These are phyloP conservation scores for Verticillium zaregamsianum DNA, from an alignment of 2,329 filamentous ascomycete species.

Conservation along the genomic window DNA sequence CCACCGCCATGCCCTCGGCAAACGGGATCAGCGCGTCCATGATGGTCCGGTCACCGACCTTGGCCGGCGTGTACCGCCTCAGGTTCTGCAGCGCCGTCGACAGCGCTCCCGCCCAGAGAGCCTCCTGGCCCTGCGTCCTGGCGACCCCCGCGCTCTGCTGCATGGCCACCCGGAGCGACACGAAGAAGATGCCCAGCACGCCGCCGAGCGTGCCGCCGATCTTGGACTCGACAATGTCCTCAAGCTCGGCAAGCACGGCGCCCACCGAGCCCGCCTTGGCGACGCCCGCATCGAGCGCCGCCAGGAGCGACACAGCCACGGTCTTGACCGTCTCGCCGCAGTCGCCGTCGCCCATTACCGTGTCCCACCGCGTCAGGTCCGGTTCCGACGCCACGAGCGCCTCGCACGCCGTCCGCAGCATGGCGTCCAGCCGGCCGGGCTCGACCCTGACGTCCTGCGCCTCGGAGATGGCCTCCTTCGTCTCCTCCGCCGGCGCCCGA, in stretches of 20 bases:
- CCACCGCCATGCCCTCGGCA: conserved; percentile 39
- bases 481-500: conserved; percentile 25
- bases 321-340: conserved; percentile 59
- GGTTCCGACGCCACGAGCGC: conserved; percentile 55
- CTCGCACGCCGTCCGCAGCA: conserved; percentile 50
- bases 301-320: conserved; percentile 44
- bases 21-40: conserved; percentile 56
- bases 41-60: conserved; percentile 52
- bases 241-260: conserved; percentile 42
- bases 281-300: conserved; percentile 38
- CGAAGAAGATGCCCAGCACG: conserved; percentile 51
- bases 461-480: conserved; percentile 29
- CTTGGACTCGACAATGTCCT: conserved; percentile 51
- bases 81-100: conserved; percentile 40
- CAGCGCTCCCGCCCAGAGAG: conserved; percentile 40
- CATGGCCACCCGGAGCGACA: conserved; percentile 39
- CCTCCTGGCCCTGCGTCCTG: conserved; percentile 23
- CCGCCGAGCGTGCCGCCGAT: conserved; percentile 52
- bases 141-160: conserved; percentile 28
- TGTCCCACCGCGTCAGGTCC: conserved; percentile 60
- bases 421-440: conserved; percentile 44
- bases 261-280: conserved; percentile 39
- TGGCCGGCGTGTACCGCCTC: conserved; percentile 49
- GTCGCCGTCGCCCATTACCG: conserved; percentile 61
- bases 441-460: conserved; percentile 46